Percentiles rank a stretch among this genome's conserved stretches.
phyloP scores from a whole-genome alignment of 768 basidiomycete genomes.

The Mycena belliarum region DNA sequence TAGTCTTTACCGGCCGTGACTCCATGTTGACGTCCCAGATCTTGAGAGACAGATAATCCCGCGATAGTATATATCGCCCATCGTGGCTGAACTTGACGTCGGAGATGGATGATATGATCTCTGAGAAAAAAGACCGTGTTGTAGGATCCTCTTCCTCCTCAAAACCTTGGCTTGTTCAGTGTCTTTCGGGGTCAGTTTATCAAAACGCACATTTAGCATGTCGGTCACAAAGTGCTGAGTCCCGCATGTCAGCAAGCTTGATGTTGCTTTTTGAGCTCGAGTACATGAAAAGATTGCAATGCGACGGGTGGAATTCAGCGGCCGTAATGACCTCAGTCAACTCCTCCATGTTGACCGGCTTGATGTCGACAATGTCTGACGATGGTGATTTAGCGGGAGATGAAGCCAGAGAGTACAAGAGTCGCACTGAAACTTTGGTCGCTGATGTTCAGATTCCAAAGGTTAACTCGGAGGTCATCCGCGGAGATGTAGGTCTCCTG shows the following conservation, averaged over 20 bases:
- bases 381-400: conserved; percentile 1
- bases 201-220: conserved; percentile 86
- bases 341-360: conserved; percentile 99
- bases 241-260: conserved; percentile 99
- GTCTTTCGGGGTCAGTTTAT: conserved; percentile 6
- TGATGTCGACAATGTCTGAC: conserved; percentile 98
- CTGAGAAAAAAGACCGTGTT: conserved; percentile 97
- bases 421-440: conserved; percentile 98
- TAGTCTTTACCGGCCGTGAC: conserved; percentile 91
- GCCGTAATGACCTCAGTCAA: conserved; percentile 99
- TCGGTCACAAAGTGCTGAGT: conserved; percentile 93
- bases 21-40: conserved; percentile 99
- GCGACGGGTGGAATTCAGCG: conserved; percentile 95
- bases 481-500: conserved; percentile 99
- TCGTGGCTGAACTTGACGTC: conserved; percentile 99
- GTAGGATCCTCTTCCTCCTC: conserved; percentile 99
- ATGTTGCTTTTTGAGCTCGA: conserved; percentile 99
- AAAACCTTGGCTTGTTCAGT: conserved; percentile 61
- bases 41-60: conserved; percentile 97
- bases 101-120: conserved; percentile 99
- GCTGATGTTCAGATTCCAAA: conserved; percentile 98
- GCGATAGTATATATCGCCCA: conserved; percentile 93
- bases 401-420: background rate
- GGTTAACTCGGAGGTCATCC: conserved; percentile 95
- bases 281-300: conserved; percentile 99